Evolutionary conservation across 495 filamentous ascomycete genomes (phyloP).

Genomic region (Penicillium paradoxum): DNA sequence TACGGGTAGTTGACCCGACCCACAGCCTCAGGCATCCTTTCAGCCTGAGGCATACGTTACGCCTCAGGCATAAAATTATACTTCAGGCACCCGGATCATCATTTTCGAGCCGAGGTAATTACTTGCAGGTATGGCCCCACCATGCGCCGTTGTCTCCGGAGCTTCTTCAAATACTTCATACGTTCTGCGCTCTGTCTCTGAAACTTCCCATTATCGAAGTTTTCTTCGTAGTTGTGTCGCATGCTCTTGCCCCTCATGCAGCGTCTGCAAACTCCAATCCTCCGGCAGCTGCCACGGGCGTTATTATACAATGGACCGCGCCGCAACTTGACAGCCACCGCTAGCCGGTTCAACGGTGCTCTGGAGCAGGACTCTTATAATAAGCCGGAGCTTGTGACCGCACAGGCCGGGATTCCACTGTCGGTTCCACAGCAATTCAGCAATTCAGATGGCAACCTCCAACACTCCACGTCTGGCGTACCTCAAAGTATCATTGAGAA

Average conservation of each 20-base stretch:
- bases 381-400: background rate
- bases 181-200: background rate
- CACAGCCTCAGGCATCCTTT: background rate
- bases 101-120: conserved; percentile 2
- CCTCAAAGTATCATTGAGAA: background rate
- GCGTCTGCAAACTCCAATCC: background rate
- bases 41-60: background rate
- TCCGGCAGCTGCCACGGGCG: conserved; percentile 8
- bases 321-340: conserved; percentile 7
- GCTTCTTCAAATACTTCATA: background rate
- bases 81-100: too few species aligned
- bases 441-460: background rate
- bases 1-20: too few species aligned
- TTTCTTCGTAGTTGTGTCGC: too few species aligned
- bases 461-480: background rate
- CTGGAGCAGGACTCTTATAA: background rate
- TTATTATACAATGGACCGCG: background rate
- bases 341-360: background rate
- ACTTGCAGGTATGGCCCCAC: background rate
- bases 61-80: background rate
- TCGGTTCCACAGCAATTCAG: background rate
- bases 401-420: background rate
- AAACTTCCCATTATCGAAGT: too few species aligned
- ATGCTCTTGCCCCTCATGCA: conserved; percentile 5
- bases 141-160: background rate